Conservation (phyloP, 1,139 yeast species). For the Taphrina flavorubra region DNA sequence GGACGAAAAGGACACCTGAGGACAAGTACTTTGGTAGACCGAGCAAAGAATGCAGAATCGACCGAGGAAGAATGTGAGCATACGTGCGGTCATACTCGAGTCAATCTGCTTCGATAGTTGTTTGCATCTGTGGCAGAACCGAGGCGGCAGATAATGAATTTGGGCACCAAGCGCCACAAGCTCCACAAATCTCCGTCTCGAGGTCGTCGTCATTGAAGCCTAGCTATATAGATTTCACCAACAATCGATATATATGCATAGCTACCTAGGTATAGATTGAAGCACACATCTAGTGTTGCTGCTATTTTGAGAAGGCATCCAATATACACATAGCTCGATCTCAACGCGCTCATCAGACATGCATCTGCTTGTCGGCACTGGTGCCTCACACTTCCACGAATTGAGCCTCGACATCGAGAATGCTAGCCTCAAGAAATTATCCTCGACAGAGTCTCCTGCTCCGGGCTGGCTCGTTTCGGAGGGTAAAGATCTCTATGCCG, state of each 20-base stretch:
- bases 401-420: background rate
- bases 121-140: background rate
- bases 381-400: constrained; percentile 6
- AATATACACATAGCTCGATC: too few species aligned
- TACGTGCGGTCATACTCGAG: too few species aligned
- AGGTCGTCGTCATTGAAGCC: constrained; percentile 2
- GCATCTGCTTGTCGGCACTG: constrained; percentile 14
- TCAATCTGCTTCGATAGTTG: background rate
- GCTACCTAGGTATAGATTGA: too few species aligned
- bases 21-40: too few species aligned
- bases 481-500: constrained; percentile 2
- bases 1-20: too few species aligned
- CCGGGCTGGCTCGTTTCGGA: constrained; percentile 16
- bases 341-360: background rate
- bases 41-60: background rate
- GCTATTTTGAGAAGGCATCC: too few species aligned
- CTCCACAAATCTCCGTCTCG: background rate
- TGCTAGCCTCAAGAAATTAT: background rate
- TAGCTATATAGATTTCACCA: background rate
- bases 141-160: background rate
- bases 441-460: constrained; percentile 3
- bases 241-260: background rate
- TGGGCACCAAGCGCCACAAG: background rate
- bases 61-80: background rate
- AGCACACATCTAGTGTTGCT: too few species aligned